Base-by-base conservation (phyloP, 1,284 basidiomycete genomes). In the Irpex sp. region DNA sequence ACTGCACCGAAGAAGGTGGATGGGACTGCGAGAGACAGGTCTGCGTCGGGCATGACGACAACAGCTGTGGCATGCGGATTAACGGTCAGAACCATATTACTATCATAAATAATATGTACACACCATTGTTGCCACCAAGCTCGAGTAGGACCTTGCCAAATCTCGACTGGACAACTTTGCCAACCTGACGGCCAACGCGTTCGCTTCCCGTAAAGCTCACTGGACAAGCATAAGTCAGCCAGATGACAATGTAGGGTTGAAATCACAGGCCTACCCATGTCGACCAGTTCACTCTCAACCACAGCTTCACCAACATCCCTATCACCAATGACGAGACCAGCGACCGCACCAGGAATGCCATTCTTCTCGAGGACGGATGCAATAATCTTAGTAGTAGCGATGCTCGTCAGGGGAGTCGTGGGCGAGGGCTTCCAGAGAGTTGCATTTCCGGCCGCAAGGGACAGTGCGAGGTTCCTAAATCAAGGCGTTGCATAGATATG, bases 131-230 rank as follows among this genome's bases (percentile, higher is more conserved):
- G 44, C 96, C 96, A n/a, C 96, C 96, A 8, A 98, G 82, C 74
- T 98, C 96, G 37, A 98, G 82, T 48, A 97, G 86, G 40, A 87
- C 81, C 79, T 97, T 92, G 56, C 93, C 93, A 76, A 92, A 95
- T 70, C 89, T 81, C 65, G 84, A 87, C 74, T 89, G 91, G 2
- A 96, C 95, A 64, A 82, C 82, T 75, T 86, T 86, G 6, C 93
- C 93, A 17, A 98, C 94, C 65, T 89, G 82, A 63, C 89, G 85
- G 13, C 96, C 96, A 57, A 96, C 89, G 58, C 81, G 80, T 74
- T 98, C 96, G 68, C 93, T 96, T 1, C 96, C 96, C 1, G 96
- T 98, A 76, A 98, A 98, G 48, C 92, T 95, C 15, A 98, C 92
- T 86, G 67, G 2, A 38, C 5, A 5, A 11, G 38, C 17, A 17